Percentiles rank a stretch among this genome's conserved stretches.
These are phyloP conservation scores for Russula lepida DNA, from an alignment of 768 basidiomycete species.

Conservation along the genomic window DNA sequence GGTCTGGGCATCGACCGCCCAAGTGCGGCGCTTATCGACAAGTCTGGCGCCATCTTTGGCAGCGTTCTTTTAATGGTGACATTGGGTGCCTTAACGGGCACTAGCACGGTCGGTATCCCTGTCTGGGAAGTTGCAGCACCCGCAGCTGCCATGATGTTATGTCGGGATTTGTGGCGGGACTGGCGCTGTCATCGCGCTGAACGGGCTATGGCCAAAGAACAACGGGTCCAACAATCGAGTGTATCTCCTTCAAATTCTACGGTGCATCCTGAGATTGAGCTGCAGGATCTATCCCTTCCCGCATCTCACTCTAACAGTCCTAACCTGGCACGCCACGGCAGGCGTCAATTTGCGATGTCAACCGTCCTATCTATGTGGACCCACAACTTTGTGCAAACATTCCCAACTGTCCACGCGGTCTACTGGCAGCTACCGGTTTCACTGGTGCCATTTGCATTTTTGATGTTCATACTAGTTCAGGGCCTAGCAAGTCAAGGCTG, in stretches of 20 bases:
- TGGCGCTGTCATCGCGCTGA: slow-evolving; percentile 17
- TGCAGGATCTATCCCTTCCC: background rate
- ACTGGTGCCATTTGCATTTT: slow-evolving; percentile 86
- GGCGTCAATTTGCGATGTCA: slow-evolving; percentile 5
- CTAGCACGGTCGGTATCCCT: slow-evolving; percentile 67
- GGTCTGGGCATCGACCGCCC: slow-evolving; percentile 28
- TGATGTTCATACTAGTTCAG: slow-evolving; percentile 91
- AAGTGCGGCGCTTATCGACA: slow-evolving; percentile 62
- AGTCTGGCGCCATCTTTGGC: slow-evolving; percentile 65
- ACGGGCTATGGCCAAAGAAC: background rate
- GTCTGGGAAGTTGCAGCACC: slow-evolving; percentile 83
- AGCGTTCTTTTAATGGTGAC: slow-evolving; percentile 55
- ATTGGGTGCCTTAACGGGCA: slow-evolving; percentile 64
- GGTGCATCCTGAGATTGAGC: slow-evolving; percentile 4
- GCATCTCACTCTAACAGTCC: background rate
- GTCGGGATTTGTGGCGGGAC: slow-evolving; percentile 48
- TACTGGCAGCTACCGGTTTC: slow-evolving; percentile 67
- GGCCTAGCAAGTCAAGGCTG: slow-evolving; percentile 75
- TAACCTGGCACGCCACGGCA: slow-evolving; percentile 4
- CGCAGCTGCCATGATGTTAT: slow-evolving; percentile 63
- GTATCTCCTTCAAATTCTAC: background rate
- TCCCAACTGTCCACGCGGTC: slow-evolving; percentile 65
- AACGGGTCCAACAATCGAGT: background rate
- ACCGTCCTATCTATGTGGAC: slow-evolving; percentile 16
- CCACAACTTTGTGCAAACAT: slow-evolving; percentile 27